Base-by-base conservation (phyloP, 176 grass and related monocot species). In the Carex pumila region DNA sequence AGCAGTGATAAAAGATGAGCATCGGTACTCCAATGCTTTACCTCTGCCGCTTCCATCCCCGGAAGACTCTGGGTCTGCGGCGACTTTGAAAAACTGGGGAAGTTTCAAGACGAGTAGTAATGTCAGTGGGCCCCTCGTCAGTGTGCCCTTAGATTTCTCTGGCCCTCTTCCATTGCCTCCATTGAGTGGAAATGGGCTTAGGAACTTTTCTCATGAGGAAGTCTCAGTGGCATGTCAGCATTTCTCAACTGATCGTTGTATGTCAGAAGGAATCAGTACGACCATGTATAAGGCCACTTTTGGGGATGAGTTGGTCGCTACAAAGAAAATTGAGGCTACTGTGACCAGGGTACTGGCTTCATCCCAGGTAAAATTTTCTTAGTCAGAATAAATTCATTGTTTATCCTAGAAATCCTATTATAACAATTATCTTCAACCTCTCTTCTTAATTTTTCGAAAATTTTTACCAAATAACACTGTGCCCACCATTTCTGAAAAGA, bases 161-260 rank as follows among this genome's bases (percentile, higher is more conserved):
- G 93, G 97, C 32, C 97, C 93, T 80, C 88, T 95, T 36, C 97
- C 97, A 63, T 84, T 99, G 71, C 97, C 97, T 69, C 97, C 71
- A 21, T 83, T 84, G 76, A 89, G 85, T 61, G 85, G 7, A 4
- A 79, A 55, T 75, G 90, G 85, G 7, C 85, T 94, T 73, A 88
- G 90, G 61, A 94, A 88, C 53, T 95, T 95, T 72, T 99, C 93
- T 61, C 89, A 85, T 50, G 88, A 96, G 32, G 97, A 96, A 67
- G 56, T 99, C 81, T 91, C 88, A 12, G 71, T 79, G 52, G 93
- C 93, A 41, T 94, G 91, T 80, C 89, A 92, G 32, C 52, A 91
- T 83, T 99, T 96, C 85, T 99, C 97, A 57, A 65, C 72, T n/a
- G 92, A 92, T 47, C 81, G 85, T 2, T 88, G 90, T 65, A 73